Evolutionary conservation across 2,329 filamentous ascomycete species (phyloP).

Genomic region (Fusarium secorum): DNA sequence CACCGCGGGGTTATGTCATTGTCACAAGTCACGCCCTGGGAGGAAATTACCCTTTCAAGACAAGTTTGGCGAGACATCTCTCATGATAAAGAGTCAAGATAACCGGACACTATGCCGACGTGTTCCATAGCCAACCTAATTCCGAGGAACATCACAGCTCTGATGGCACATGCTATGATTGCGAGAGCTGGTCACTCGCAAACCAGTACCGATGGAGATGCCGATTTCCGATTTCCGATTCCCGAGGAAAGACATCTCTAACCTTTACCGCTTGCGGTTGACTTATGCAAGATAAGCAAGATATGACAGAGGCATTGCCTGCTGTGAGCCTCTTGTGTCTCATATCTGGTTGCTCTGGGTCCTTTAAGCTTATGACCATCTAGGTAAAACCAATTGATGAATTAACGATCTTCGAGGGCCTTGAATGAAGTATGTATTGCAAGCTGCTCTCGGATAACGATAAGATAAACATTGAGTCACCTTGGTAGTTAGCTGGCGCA

Average conservation of each 20-base stretch:
- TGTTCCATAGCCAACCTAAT: conserved; percentile 9
- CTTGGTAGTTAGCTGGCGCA: not conserved
- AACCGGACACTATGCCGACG: conserved; percentile 34
- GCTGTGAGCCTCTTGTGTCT: not conserved
- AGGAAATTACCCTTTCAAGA: conserved; percentile 38
- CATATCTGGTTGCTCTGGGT: not conserved
- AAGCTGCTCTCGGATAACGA: not conserved
- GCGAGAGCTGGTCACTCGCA: conserved; percentile 2
- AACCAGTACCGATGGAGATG: conserved; percentile 12
- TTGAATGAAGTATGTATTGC: not conserved
- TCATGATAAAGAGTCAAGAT: conserved; percentile 17
- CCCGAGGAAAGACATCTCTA: conserved; percentile 20
- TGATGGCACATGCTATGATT: not conserved
- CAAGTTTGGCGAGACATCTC: conserved; percentile 14
- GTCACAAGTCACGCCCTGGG: conserved; percentile 20
- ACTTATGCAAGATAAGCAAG: conserved; percentile 10
- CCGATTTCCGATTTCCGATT: conserved; percentile 31
- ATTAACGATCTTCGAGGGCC: not conserved
- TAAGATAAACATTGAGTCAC: not conserved
- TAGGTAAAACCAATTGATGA: not conserved
- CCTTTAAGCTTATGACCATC: not conserved
- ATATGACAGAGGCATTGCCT: not conserved
- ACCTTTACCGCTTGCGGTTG: conserved; percentile 10
- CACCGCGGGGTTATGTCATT: conserved; percentile 11
- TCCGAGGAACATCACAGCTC: conserved; percentile 10